Evolutionary conservation across 140 eudicot species (phyloP), one percentile per base, ranked within the genome.

Genomic region (Ambrosia hybrid): DNA sequence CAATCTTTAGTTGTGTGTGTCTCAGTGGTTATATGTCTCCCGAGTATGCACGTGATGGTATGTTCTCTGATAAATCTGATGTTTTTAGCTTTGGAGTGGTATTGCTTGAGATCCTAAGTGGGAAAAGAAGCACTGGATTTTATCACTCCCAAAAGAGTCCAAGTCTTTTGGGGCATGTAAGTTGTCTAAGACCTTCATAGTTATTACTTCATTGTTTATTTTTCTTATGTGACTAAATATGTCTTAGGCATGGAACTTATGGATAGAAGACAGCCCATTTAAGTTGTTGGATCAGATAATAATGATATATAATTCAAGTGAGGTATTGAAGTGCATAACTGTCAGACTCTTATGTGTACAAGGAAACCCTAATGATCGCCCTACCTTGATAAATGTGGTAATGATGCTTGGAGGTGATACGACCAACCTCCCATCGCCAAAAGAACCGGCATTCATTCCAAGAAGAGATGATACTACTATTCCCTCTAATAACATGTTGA

Each of bases 71-170:
- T 1, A 86, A 86, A 69, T 83, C 91, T 0, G 88, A 86, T 75
- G 91, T 76, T 62, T 86, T 83, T 70, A 86, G 91, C 80, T 86
- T 86, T 65, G 88, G 91, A 62, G 91, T 86, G 1, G 85, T 86
- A 30, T 26, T 86, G 33, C 84, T 86, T 1, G 92, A 86, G 88
- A 86, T 81, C 34, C 61, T 86, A 64, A 83, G 92, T 70, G 86
- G 92, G 21, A 83, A 68, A 70, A 83, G 76, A 70, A 86, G 69
- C 79, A 80, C 81, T 0, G 77, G 85, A 16, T 78, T 75, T 58
- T 75, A 43, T 52, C 67, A 79, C 2, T 55, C 70, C 66, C 57
- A 59, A 65, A 57, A 57, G 4, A 57, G 38, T 57, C 39, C 67
- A 80, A 13, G 70, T 72, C 57, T 73, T 75, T 46, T 59, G 7